Base-by-base conservation (phyloP, 768 basidiomycete species). In the Amanita inopinata region DNA sequence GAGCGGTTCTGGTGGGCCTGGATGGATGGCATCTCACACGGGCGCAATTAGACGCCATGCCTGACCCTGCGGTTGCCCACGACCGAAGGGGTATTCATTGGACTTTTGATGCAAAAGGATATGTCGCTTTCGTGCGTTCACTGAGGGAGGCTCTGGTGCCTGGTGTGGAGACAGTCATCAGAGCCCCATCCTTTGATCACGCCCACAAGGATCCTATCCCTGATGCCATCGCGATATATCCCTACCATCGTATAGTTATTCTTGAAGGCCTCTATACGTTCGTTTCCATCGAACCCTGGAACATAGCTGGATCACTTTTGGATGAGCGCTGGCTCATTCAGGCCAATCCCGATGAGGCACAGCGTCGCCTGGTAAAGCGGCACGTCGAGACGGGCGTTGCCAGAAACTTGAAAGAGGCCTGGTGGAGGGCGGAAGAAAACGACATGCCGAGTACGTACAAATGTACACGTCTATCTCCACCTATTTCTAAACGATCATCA, bases 11-110 rank as follows among this genome's bases (percentile, higher is more conserved):
- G 32, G 74, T 96, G 7, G 77, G 84, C 5, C 66, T 91, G 28
- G 93, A 97, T 56, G 93, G 94, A 8, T 98, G 91, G 90, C 93
- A 98, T 58, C 69, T 84, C 46, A 74, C 85, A 12, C 76, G 89
- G 17, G 73, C 76, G 3, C 78, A 86, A 49, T 74, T 98, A 19
- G 87, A 87, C 53, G 55, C 63, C 15, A 73, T 92, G 55, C 75
- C 78, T 10, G 79, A 96, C 57, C 82, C 91, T 0, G 67, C 72
- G 40, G 71, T 79, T 30, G 90, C 92, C 0, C 78, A 83, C 50
- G 81, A 81, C 72, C 44, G 88, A 34, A 75, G 92, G 15, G 93
- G 93, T 2, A 80, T 72, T 10, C 85, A 91, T 51, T 94, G 90
- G 84, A 96, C 92, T 1, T 97, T 97, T 53, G 82, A 96, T 51